Percentiles rank a stretch among this genome's conserved stretches.
Conservation (phyloP, 805 yeast genomes). For the Torulaspora delbrueckii region DNA sequence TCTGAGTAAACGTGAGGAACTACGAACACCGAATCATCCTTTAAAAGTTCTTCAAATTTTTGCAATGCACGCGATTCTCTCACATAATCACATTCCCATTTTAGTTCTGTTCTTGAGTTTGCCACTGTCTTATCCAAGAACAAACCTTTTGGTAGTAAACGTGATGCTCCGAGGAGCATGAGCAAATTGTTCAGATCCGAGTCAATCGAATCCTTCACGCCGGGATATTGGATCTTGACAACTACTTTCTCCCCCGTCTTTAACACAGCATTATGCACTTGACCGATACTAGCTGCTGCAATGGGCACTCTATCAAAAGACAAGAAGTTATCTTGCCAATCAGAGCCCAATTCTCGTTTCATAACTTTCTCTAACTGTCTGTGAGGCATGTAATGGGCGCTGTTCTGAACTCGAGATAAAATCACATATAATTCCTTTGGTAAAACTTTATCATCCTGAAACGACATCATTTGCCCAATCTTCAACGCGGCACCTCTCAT, state of each 20-base stretch:
- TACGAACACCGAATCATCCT: constrained; percentile 55
- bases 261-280: constrained; percentile 81
- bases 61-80: constrained; percentile 80
- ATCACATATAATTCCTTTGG: constrained; percentile 83
- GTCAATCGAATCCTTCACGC: constrained; percentile 89
- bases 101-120: constrained; percentile 86
- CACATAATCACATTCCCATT: constrained; percentile 96
- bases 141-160: constrained; percentile 83
- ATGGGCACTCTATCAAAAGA: constrained; percentile 83
- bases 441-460: constrained; percentile 81
- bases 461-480: constrained; percentile 93
- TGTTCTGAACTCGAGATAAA: constrained; percentile 79
- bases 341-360: constrained; percentile 61
- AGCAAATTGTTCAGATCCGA: constrained; percentile 85
- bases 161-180: constrained; percentile 77
- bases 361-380: constrained; percentile 78
- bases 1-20: constrained; percentile 81
- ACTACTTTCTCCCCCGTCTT: constrained; percentile 71
- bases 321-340: constrained; percentile 71
- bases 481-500: constrained; percentile 99
- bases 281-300: constrained; percentile 97
- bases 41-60: constrained; percentile 58
- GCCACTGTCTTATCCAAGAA: constrained; percentile 88
- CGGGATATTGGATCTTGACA: constrained; percentile 95
- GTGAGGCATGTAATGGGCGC: constrained; percentile 95